Conservation (phyloP, 2,329 filamentous ascomycete species). For the Aplosporella prunicola region DNA sequence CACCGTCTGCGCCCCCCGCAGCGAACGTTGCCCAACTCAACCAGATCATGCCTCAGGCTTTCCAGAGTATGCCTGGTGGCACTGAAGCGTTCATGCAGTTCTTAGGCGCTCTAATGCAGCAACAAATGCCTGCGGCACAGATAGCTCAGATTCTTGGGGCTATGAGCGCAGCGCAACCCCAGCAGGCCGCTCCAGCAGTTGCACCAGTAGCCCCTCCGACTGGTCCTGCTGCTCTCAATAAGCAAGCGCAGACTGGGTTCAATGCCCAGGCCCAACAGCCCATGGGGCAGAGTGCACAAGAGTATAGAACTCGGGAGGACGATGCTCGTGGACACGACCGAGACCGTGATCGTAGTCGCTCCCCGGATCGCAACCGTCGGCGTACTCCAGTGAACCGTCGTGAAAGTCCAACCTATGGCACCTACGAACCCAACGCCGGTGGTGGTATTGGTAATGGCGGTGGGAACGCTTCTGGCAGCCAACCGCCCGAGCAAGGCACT, state of each 20-base stretch:
- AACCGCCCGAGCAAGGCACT: constrained; percentile 36
- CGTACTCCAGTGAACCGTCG: constrained; percentile 52
- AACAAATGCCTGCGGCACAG: constrained; percentile 8
- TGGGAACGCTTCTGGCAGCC: background rate
- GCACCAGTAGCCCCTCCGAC: constrained; percentile 2
- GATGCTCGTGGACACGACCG: constrained; percentile 6
- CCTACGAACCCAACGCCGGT: constrained; percentile 55
- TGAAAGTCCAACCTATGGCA: constrained; percentile 61
- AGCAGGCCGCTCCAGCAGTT: constrained; percentile 1
- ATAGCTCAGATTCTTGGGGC: constrained; percentile 8
- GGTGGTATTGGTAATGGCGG: constrained; percentile 23
- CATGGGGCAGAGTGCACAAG: constrained; percentile 3
- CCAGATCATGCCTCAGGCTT: constrained; percentile 21
- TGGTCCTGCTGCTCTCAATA: constrained; percentile 2
- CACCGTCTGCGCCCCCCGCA: constrained; percentile 17
- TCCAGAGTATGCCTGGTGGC: constrained; percentile 21
- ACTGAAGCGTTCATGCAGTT: constrained; percentile 10
- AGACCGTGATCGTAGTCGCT: constrained; percentile 41
- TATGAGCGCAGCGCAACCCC: background rate
- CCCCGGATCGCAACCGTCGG: constrained; percentile 66
- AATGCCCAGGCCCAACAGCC: constrained; percentile 2
- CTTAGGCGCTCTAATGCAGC: constrained; percentile 9
- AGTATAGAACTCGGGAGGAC: constrained; percentile 7
- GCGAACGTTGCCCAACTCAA: constrained; percentile 1
- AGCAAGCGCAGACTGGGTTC: background rate